phyloP scores from a whole-genome alignment of 768 basidiomycete genomes.

The Naematelia encephala region DNA sequence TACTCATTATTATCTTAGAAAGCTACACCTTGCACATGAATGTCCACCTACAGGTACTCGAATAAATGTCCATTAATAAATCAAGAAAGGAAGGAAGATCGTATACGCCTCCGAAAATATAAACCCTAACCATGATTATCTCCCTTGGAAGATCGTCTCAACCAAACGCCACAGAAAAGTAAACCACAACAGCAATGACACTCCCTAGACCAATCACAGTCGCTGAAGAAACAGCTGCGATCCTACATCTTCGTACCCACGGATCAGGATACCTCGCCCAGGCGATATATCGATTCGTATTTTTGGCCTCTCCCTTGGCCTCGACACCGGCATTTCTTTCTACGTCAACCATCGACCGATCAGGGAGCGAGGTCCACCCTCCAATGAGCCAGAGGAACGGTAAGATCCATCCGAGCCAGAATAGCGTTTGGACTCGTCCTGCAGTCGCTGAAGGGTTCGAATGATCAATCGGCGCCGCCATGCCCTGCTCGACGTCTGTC shows the following conservation, averaged over 20 bases:
- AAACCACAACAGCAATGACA: neutral
- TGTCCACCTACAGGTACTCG: too few species aligned
- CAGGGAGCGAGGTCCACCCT: neutral
- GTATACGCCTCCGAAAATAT: too few species aligned
- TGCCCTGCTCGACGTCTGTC: neutral
- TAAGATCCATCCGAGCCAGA: neutral
- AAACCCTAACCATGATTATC: too few species aligned
- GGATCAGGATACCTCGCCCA: conserved; percentile 14
- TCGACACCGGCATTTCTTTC: too few species aligned
- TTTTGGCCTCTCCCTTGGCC: neutral
- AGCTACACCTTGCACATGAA: neutral
- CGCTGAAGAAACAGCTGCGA: conserved; percentile 7
- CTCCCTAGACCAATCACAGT: neutral
- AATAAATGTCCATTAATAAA: too few species aligned
- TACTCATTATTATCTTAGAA: neutral
- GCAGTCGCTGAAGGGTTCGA: neutral
- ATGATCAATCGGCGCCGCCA: neutral
- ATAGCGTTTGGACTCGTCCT: neutral
- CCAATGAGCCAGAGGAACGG: neutral
- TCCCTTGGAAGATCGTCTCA: too few species aligned
- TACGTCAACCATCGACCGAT: too few species aligned
- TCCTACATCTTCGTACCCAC: conserved; percentile 10
- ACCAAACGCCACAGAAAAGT: neutral
- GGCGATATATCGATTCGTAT: conserved; percentile 4
- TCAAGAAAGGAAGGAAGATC: too few species aligned